These are phyloP conservation scores for Saprolegnia diclina DNA, from an alignment of 352 stramenopile genomes.

Conservation along the genomic window DNA sequence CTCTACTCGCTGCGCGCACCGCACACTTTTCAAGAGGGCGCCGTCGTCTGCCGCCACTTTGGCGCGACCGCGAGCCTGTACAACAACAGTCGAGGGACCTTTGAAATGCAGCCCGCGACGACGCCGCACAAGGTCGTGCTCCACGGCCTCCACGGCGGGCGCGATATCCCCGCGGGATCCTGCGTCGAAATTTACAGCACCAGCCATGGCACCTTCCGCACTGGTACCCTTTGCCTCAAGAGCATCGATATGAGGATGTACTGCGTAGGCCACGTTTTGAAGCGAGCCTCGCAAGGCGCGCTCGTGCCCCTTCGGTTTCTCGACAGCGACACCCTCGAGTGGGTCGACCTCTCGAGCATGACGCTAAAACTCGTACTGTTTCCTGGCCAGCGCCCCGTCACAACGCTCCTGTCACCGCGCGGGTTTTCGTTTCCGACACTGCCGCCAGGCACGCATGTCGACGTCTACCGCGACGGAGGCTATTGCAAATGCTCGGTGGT, in stretches of 20 bases:
- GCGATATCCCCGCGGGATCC: slow-evolving; percentile 10
- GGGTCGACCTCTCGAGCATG: slow-evolving; percentile 18
- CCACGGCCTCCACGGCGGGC: slow-evolving; percentile 2
- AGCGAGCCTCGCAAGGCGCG: slow-evolving; percentile 10
- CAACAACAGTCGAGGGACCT: slow-evolving; percentile 6
- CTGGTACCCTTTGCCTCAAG: not conserved
- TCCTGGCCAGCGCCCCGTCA: not conserved
- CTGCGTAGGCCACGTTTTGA: slow-evolving; percentile 17
- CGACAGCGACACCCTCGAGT: slow-evolving; percentile 1
- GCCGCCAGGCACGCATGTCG: not conserved
- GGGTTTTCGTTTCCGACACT: slow-evolving; percentile 3
- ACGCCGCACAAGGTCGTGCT: slow-evolving; percentile 22
- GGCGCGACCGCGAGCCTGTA: not conserved
- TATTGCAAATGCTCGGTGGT: slow-evolving; percentile 18
- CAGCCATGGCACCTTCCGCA: not conserved
- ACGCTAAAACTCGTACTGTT: slow-evolving; percentile 25
- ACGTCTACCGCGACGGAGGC: slow-evolving; percentile 2
- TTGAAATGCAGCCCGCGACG: slow-evolving; percentile 3
- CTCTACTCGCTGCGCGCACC: not conserved
- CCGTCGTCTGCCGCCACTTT: not conserved
- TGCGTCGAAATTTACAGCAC: slow-evolving; percentile 24
- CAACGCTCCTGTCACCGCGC: not conserved
- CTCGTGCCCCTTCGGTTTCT: slow-evolving; percentile 17
- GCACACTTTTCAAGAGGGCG: slow-evolving; percentile 16
- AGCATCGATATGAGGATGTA: not conserved